These are phyloP conservation scores for Pyrenula aspistea DNA, from an alignment of 495 filamentous ascomycete species.

Conservation along the genomic window DNA sequence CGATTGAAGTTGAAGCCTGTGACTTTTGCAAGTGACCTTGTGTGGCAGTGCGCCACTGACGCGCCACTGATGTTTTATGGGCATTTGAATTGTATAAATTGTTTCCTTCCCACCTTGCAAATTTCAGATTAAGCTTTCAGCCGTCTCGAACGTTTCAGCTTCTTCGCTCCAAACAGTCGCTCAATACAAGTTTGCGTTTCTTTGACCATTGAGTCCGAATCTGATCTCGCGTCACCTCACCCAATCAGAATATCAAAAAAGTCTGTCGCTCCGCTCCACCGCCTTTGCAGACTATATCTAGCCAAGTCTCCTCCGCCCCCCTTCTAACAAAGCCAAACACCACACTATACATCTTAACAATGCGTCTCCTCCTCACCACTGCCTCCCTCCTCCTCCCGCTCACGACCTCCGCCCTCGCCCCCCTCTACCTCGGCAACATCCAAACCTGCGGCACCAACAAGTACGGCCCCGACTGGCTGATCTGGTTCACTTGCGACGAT, in stretches of 20 bases:
- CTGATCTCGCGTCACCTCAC: neutral
- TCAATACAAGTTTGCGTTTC: neutral
- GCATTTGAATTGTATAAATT: neutral
- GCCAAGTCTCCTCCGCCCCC: neutral
- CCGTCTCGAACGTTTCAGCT: neutral
- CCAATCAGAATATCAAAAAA: neutral
- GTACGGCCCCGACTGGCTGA: neutral
- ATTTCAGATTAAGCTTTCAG: neutral
- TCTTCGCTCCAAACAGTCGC: neutral
- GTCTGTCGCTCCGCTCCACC: neutral
- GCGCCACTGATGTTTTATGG: neutral
- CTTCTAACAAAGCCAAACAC: neutral
- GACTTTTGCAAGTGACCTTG: neutral
- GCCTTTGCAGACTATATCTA: neutral
- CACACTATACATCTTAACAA: neutral
- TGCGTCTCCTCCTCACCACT: neutral
- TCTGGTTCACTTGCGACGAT: neutral
- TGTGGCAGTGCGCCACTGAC: too few species aligned
- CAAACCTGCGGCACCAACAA: slow-evolving; percentile 1
- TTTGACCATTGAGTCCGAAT: neutral
- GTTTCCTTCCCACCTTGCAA: neutral
- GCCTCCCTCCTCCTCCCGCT: neutral
- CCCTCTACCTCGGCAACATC: neutral
- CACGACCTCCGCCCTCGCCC: neutral
- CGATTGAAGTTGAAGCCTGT: neutral